These are phyloP conservation scores for Sporothrix pseudoabietina DNA, from an alignment of 2,329 filamentous ascomycete species.

Conservation along the genomic window DNA sequence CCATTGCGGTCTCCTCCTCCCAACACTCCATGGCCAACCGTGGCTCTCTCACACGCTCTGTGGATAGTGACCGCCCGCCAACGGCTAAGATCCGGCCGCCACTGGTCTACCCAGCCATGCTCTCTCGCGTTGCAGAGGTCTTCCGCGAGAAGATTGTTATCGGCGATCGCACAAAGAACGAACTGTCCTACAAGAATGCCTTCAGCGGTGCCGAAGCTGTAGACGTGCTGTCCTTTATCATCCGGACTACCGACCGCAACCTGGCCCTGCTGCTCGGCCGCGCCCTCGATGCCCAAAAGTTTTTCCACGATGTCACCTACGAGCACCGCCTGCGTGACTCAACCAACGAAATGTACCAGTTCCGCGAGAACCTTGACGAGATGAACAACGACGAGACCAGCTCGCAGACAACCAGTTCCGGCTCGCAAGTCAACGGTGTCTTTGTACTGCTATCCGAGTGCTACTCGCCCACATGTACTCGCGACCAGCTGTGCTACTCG, in stretches of 20 bases:
- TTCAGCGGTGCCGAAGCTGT: slow-evolving; percentile 96
- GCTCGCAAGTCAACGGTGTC: slow-evolving; percentile 75
- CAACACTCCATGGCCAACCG: slow-evolving; percentile 52
- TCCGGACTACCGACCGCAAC: slow-evolving; percentile 94
- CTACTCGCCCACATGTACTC: slow-evolving; percentile 95
- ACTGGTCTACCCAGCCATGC: slow-evolving; percentile 87
- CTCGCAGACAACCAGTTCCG: slow-evolving; percentile 35
- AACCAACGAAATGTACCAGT: slow-evolving; percentile 94
- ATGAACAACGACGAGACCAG: slow-evolving; percentile 74
- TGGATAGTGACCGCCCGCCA: slow-evolving; percentile 58
- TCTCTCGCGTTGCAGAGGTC: slow-evolving; percentile 90
- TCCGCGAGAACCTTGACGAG: slow-evolving; percentile 88
- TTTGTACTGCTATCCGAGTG: slow-evolving; percentile 96
- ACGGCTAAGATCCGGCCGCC: slow-evolving; percentile 71
- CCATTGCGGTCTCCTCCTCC: slow-evolving; percentile 34
- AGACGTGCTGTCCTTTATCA: slow-evolving; percentile 93
- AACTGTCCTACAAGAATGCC: slow-evolving; percentile 92
- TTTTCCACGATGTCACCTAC: slow-evolving; percentile 99
- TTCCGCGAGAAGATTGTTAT: slow-evolving; percentile 87
- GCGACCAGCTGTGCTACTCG: slow-evolving; percentile 94
- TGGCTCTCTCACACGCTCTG: slow-evolving; percentile 58
- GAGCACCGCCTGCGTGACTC: slow-evolving; percentile 94
- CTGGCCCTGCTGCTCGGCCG: slow-evolving; percentile 86
- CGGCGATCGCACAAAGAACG: slow-evolving; percentile 92
- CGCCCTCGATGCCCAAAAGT: slow-evolving; percentile 94